phyloP scores from a whole-genome alignment of 2,329 filamentous ascomycete species.

The Xylaria sp. region DNA sequence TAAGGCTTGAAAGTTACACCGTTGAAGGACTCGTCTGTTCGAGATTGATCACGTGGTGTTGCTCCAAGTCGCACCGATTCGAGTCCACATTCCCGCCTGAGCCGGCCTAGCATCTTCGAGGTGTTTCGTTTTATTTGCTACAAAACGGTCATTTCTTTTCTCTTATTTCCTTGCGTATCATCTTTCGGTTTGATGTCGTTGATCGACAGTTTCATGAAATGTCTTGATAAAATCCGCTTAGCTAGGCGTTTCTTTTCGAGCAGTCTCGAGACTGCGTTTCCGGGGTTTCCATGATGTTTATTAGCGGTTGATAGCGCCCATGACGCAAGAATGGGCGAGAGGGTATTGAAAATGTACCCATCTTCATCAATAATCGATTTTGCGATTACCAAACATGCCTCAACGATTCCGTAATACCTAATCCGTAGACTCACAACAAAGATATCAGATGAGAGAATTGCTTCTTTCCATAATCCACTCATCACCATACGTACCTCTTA shows the following conservation, averaged over 20 bases:
- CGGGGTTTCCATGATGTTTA: not conserved
- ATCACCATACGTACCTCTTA: too few species aligned
- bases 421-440: too few species aligned
- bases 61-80: not conserved
- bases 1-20: not conserved
- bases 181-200: not conserved
- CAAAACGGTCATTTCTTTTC: not conserved
- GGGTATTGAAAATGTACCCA: too few species aligned
- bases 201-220: not conserved
- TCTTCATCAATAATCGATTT: too few species aligned
- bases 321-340: too few species aligned
- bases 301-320: not conserved
- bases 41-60: not conserved
- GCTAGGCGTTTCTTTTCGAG: not conserved
- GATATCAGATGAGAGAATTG: too few species aligned
- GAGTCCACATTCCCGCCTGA: not conserved
- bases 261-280: not conserved
- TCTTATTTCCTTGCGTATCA: not conserved
- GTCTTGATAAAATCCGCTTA: not conserved
- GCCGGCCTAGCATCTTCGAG: not conserved
- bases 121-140: not conserved
- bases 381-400: too few species aligned
- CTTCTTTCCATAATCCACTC: too few species aligned
- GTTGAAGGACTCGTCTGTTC: not conserved
- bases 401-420: too few species aligned